Evolutionary conservation across 1,284 basidiomycete genomes (phyloP), one percentile per base, ranked within the genome.

Genomic region (Porphyrellus sp.): DNA sequence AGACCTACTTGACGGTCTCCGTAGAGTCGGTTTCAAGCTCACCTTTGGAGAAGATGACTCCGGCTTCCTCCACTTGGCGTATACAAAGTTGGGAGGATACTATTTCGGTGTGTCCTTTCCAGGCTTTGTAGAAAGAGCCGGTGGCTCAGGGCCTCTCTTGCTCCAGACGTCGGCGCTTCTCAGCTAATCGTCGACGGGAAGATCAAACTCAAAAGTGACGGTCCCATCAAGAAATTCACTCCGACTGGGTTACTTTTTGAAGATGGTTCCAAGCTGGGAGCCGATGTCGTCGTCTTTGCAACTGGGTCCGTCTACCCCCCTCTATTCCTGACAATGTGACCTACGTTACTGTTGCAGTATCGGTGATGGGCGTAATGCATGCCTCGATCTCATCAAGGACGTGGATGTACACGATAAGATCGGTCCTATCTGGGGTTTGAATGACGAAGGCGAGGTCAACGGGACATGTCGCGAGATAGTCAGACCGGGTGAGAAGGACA

Each of bases 161-260:
- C n/a, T 31, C 9, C 74, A 73, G 85, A 88, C 54, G 79, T 80
- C 33, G 89, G 86, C 50, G 82, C 78, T 21, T 82, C 80, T 52
- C 77, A 84, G 63, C 67, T 81, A 52, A 80, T 91, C 59, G 75
- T 81, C 25, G 82, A 88, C 52, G 81, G 82, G 25, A 82, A 85
- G 62, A 89, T 91, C 70, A 88, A 88, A 65, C 70, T 91, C 44
- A 87, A 89, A 69, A 83, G 77, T 59, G 83, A 83, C 48, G 77
- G 74, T 40, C 71, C 76, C 49, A 78, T 86, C 55, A 72, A 77
- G 50, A 63, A 68, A 37, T 84, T 82, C 62, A 84, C 78, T 0
- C 74, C 79, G 57, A 76, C 68, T 8, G 80, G 80, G 0, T 62
- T 90, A 11, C 74, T 74, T 43, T 91, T 91, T 59, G 78, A 79